phyloP scores from a whole-genome alignment of 2,329 filamentous ascomycete species.

The Stachybotrys chartarum region DNA sequence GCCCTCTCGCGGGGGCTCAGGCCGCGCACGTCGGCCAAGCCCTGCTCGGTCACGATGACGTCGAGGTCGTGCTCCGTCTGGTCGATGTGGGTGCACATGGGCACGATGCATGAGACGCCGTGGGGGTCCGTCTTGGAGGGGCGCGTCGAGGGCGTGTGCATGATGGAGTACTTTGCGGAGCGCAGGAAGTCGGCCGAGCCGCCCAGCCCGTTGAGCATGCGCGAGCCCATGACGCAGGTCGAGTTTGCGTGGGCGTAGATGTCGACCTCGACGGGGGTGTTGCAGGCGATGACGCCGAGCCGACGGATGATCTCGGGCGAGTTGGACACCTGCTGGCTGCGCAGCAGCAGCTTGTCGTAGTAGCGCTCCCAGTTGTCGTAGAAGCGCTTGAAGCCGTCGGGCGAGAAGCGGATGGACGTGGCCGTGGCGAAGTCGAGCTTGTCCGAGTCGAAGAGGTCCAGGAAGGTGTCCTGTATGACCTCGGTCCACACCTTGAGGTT shows the following conservation, averaged over 20 bases:
- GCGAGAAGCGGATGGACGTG: conserved; percentile 84
- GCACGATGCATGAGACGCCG: conserved; percentile 82
- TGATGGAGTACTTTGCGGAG: conserved; percentile 76
- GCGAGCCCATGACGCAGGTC: conserved; percentile 80
- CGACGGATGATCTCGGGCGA: conserved; percentile 84
- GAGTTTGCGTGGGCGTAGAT: conserved; percentile 92
- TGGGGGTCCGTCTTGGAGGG: conserved; percentile 77
- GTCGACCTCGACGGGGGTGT: conserved; percentile 89
- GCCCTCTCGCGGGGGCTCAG: conserved; percentile 74
- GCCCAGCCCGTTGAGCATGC: conserved; percentile 82
- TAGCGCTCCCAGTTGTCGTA: conserved; percentile 80
- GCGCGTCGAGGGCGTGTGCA: conserved; percentile 81
- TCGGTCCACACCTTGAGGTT: conserved; percentile 92
- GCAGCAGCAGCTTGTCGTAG: conserved; percentile 73
- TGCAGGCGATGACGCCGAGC: conserved; percentile 87
- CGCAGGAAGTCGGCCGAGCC: conserved; percentile 78
- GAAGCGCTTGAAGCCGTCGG: conserved; percentile 85
- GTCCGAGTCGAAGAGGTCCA: conserved; percentile 85
- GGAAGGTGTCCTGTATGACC: conserved; percentile 86
- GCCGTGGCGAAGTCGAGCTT: conserved; percentile 85
- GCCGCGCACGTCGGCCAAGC: conserved; percentile 78
- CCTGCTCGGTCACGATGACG: conserved; percentile 70
- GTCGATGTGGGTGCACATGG: conserved; percentile 87
- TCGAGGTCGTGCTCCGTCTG: conserved; percentile 92
- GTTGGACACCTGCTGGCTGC: conserved; percentile 84